Conservation (phyloP, 768 basidiomycete genomes). For the Leucocoprinus leucothites region DNA sequence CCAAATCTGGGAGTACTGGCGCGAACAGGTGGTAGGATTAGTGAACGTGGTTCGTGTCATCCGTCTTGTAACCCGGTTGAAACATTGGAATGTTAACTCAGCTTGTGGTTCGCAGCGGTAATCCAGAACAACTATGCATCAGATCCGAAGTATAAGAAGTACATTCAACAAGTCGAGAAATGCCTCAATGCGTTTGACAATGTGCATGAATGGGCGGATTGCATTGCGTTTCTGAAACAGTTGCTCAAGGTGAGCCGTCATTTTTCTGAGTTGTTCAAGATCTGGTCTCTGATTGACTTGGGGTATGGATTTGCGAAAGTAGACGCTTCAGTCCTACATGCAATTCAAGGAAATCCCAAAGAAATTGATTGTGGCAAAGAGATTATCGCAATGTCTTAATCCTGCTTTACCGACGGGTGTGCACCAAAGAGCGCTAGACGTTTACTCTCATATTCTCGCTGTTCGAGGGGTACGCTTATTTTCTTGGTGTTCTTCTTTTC, state of each 20-base stretch:
- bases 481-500: neutral
- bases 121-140: constrained; percentile 57
- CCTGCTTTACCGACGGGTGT: constrained; percentile 97
- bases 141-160: constrained; percentile 95
- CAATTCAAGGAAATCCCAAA: constrained; percentile 96
- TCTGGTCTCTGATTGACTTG: neutral
- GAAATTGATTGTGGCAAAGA: constrained; percentile 92
- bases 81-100: neutral
- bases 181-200: constrained; percentile 91
- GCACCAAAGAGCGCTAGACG: constrained; percentile 93
- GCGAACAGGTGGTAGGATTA: constrained; percentile 33
- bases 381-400: constrained; percentile 93
- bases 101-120: constrained; percentile 31
- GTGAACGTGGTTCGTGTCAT: constrained; percentile 46
- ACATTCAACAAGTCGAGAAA: constrained; percentile 87
- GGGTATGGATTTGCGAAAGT: neutral
- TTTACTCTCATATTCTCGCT: constrained; percentile 87
- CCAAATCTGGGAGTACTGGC: neutral
- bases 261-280: neutral
- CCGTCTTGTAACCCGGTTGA: too few species aligned
- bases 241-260: constrained; percentile 71
- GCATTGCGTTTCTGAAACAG: constrained; percentile 94
- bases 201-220: constrained; percentile 99
- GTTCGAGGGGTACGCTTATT: constrained; percentile 75
- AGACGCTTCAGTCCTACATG: constrained; percentile 92